These are phyloP conservation scores for Russula dissimulans DNA, from an alignment of 768 basidiomycete genomes.

Conservation along the genomic window DNA sequence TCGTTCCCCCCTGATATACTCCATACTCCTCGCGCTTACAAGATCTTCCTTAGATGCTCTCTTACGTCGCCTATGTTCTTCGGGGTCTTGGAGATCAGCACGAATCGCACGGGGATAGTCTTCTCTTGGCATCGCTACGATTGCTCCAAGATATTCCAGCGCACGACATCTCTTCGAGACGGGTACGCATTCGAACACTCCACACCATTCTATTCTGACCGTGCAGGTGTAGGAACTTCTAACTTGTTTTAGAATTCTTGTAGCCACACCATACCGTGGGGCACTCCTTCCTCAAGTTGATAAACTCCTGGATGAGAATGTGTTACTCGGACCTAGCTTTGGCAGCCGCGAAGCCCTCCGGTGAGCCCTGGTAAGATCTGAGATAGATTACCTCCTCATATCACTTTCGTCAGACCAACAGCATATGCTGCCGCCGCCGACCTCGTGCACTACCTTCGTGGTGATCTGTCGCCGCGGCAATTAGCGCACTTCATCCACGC, in stretches of 20 bases:
- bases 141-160: constrained; percentile 90
- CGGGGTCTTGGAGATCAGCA: constrained; percentile 55
- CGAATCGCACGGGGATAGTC: constrained; percentile 67
- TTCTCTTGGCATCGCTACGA: constrained; percentile 75
- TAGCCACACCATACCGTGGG: constrained; percentile 66
- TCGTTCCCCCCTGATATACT: constrained; percentile 12
- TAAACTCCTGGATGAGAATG: constrained; percentile 82
- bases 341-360: constrained; percentile 80
- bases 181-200: constrained; percentile 38
- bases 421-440: constrained; percentile 89
- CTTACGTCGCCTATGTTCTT: constrained; percentile 85
- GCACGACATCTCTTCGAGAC: constrained; percentile 72
- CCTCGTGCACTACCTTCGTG: constrained; percentile 83
- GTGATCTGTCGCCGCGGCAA: constrained; percentile 69
- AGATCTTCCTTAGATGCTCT: constrained; percentile 60
- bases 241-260: constrained; percentile 85
- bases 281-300: constrained; percentile 78
- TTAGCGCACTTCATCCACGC: constrained; percentile 70
- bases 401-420: constrained; percentile 42
- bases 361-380: constrained; percentile 31
- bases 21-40: neutral
- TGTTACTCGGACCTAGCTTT: constrained; percentile 77
- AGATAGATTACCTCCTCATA: neutral
- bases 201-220: neutral
- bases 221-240: constrained; percentile 64